These are phyloP conservation scores for Fusarium illudens DNA, from an alignment of 2,329 filamentous ascomycete species.

Conservation along the genomic window DNA sequence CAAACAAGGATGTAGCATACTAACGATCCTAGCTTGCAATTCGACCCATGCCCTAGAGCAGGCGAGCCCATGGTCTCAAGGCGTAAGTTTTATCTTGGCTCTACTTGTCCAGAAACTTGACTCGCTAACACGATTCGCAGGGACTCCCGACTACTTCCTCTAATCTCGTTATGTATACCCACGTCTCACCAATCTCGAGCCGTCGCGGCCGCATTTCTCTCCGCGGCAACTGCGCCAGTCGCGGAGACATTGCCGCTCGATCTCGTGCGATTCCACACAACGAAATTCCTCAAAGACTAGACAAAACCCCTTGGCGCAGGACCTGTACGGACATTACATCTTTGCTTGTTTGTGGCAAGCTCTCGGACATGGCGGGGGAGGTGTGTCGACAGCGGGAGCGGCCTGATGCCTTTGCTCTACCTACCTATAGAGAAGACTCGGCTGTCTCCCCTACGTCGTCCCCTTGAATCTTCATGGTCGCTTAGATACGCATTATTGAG, in stretches of 20 bases:
- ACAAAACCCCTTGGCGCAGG: constrained; percentile 28
- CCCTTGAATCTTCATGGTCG: constrained; percentile 28
- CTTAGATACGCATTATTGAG: constrained; percentile 44
- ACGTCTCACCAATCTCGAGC: constrained; percentile 37
- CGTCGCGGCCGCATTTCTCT: constrained; percentile 26
- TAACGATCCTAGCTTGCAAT: constrained; percentile 80
- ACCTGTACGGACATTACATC: constrained; percentile 32
- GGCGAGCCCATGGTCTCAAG: constrained; percentile 99
- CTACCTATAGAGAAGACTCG: constrained; percentile 26
- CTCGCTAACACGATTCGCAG: constrained; percentile 48
- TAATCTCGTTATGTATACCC: constrained; percentile 59
- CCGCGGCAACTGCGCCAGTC: constrained; percentile 25
- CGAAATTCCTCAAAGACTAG: constrained; percentile 28
- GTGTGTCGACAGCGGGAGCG: constrained; percentile 15
- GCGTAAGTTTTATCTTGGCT: constrained; percentile 60
- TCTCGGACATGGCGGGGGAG: constrained; percentile 23
- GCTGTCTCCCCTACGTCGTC: constrained; percentile 21
- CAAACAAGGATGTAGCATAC: constrained; percentile 32
- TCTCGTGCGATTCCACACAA: constrained; percentile 44
- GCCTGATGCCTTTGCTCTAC: constrained; percentile 26
- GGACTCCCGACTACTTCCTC: constrained; percentile 98
- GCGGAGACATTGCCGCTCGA: constrained; percentile 31
- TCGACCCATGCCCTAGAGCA: constrained; percentile 95
- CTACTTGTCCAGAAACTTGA: background rate
- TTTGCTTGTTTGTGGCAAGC: constrained; percentile 34